A percentile compares a stretch with the other conserved stretches of the same genome.
These are phyloP conservation scores for Alternaria sp. DNA, from an alignment of 2,329 filamentous ascomycete species.

Conservation along the genomic window DNA sequence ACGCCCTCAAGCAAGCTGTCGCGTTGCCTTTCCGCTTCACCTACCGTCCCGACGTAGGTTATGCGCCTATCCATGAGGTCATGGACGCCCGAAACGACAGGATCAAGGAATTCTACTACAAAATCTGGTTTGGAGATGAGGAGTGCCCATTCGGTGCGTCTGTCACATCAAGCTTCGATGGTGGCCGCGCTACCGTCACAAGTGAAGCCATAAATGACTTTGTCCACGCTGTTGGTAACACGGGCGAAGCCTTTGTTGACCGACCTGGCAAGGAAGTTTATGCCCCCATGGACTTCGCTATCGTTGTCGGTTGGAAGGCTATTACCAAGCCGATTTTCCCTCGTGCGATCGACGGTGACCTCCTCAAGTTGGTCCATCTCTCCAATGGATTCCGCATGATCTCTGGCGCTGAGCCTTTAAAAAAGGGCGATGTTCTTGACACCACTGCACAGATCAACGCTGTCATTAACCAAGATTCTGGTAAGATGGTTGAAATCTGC, in stretches of 20 bases:
- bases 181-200: conserved; percentile 85
- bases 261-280: conserved; percentile 92
- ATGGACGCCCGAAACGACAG: conserved; percentile 96
- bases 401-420: conserved; percentile 89
- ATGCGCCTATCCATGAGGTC: conserved; percentile 95
- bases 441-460: conserved; percentile 97
- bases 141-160: conserved; percentile 81
- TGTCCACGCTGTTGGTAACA: conserved; percentile 98
- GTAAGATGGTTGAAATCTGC: conserved; percentile 99
- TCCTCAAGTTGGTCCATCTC: conserved; percentile 94
- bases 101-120: conserved; percentile 99
- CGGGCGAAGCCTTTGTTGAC: conserved; percentile 95
- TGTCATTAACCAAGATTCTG: conserved; percentile 96
- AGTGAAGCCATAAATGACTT: conserved; percentile 97
- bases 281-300: conserved; percentile 98
- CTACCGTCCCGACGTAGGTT: conserved; percentile 94
- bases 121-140: conserved; percentile 94
- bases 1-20: conserved; percentile 81
- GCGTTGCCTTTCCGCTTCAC: conserved; percentile 86
- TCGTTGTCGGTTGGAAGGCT: conserved; percentile 98
- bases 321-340: conserved; percentile 99
- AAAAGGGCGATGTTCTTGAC: conserved; percentile 91
- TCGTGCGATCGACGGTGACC: conserved; percentile 91
- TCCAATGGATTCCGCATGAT: conserved; percentile 99
- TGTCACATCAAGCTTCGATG: conserved; percentile 88